Evolutionary conservation across 2,329 filamentous ascomycete genomes (phyloP).

Genomic region (Aureobasidium sp.): DNA sequence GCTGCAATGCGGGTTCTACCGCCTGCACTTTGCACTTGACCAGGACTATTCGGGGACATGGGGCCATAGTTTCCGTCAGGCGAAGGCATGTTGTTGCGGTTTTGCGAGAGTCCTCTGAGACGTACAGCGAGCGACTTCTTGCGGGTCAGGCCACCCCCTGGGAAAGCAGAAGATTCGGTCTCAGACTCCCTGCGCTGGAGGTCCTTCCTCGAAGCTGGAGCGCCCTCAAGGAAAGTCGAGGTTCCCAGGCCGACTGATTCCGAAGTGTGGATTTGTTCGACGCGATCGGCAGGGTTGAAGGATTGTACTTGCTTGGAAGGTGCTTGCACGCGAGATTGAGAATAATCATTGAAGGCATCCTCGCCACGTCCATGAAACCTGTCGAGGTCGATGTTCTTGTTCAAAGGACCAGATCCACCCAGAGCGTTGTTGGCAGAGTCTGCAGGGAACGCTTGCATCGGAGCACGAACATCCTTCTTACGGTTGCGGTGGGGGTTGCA

Average conservation of each 20-base stretch:
- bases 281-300: conserved; percentile 62
- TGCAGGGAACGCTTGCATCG: conserved; percentile 93
- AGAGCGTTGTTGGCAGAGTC: conserved; percentile 88
- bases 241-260: conserved; percentile 80
- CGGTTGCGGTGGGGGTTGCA: conserved; percentile 92
- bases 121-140: conserved; percentile 95
- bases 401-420: conserved; percentile 78
- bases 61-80: conserved; percentile 48
- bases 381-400: conserved; percentile 72
- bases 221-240: conserved; percentile 90
- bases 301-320: conserved; percentile 24
- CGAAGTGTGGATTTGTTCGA: conserved; percentile 73
- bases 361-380: conserved; percentile 78
- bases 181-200: conserved; percentile 71
- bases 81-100: conserved; percentile 44
- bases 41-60: conserved; percentile 18
- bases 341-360: conserved; percentile 83
- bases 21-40: conserved; percentile 32
- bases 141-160: conserved; percentile 56
- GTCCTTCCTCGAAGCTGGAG: conserved; percentile 73
- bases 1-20: conserved; percentile 32
- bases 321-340: conserved; percentile 36
- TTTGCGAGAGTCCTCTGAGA: conserved; percentile 74
- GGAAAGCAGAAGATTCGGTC: conserved; percentile 43
- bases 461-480: conserved; percentile 71